Conservation (phyloP, 2,329 filamentous ascomycete genomes). For the Hypoxylon rubiginosum region DNA sequence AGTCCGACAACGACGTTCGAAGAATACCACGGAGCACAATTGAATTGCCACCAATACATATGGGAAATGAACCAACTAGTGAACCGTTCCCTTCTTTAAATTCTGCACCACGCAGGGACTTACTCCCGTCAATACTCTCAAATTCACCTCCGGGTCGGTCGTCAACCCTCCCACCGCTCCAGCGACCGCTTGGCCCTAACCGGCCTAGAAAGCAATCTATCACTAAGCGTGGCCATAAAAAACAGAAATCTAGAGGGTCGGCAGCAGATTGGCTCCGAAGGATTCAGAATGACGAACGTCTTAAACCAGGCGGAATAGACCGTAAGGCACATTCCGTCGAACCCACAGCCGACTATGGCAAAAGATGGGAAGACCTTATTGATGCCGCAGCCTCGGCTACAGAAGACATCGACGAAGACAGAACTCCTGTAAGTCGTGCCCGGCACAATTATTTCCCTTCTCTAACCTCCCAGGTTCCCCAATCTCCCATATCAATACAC, state of each 20-base stretch:
- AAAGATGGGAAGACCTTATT: conserved; percentile 96
- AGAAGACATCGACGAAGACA: conserved; percentile 90
- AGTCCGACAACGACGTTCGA: conserved; percentile 77
- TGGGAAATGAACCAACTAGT: conserved; percentile 75
- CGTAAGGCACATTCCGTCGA: conserved; percentile 90
- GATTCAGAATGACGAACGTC: conserved; percentile 72
- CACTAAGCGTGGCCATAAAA: conserved; percentile 85
- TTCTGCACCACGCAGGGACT: conserved; percentile 73
- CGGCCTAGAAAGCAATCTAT: conserved; percentile 89
- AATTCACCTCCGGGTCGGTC: conserved; percentile 89
- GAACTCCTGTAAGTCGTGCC: conserved; percentile 80
- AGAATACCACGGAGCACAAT: conserved; percentile 76
- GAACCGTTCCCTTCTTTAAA: conserved; percentile 77
- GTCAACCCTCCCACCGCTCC: conserved; percentile 87
- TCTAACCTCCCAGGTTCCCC: conserved; percentile 69
- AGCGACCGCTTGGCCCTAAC: conserved; percentile 77
- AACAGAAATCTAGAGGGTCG: conserved; percentile 78
- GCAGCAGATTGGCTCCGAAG: conserved; percentile 75
- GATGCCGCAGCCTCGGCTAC: conserved; percentile 93
- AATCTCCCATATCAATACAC: conserved; percentile 74
- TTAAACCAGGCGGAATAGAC: conserved; percentile 76
- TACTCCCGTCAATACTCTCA: conserved; percentile 84
- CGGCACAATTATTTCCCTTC: conserved; percentile 57
- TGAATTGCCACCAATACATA: conserved; percentile 78
- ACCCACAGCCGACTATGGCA: conserved; percentile 83